Base-by-base conservation (phyloP, 1,139 yeast species). In the Sugiyamaella grinbergsii region DNA sequence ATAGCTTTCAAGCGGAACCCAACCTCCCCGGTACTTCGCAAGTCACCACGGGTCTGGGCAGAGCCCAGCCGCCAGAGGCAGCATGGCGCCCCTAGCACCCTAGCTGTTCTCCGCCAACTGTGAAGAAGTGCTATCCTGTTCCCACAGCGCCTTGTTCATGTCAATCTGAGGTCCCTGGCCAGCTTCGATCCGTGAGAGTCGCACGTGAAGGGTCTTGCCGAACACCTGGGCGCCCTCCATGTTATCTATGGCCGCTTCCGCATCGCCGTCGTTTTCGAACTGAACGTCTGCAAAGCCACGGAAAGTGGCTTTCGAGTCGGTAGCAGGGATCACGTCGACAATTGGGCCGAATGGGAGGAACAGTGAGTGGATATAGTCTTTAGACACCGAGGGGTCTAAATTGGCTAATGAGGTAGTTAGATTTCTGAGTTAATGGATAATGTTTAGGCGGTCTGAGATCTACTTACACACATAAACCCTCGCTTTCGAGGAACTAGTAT, bases 321-420 rank as follows among this genome's bases (percentile, higher is more conserved):
- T 37, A 2, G 34, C 50, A 1, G 51, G 47, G 32, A 53, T 41
- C 3, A 69, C 62, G 13, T 61, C 60, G 16, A 64, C 54, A 13
- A 71, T 65, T 19, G 70, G 72, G 3, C 74, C 74, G 58, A 70
- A 71, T 7, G 74, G 62, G 18, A 67, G 45, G 47, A 70, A 70
- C 42, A 66, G 44, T 24, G 56, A 46, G 31, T 60, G 38, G 5
- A 66, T 29, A 33, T 62, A 57, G 5, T 58, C 63, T 31, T 52
- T 58, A 15, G 61, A 50, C 11, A 57, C 54, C 31, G 55, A 23
- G 13, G 49, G 38, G 38, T 56, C 61, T 20, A 59, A 42, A 43
- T 59, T 59, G 18, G 55, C 59, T 49, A 42, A n/a, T n/a, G n/a
- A n/a, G n/a, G n/a, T n/a, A n/a, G n/a, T n/a, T n/a, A n/a, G n/a